These are phyloP conservation scores for Pistacia atlantica DNA, from an alignment of 345 rosid genomes.

Conservation along the genomic window DNA sequence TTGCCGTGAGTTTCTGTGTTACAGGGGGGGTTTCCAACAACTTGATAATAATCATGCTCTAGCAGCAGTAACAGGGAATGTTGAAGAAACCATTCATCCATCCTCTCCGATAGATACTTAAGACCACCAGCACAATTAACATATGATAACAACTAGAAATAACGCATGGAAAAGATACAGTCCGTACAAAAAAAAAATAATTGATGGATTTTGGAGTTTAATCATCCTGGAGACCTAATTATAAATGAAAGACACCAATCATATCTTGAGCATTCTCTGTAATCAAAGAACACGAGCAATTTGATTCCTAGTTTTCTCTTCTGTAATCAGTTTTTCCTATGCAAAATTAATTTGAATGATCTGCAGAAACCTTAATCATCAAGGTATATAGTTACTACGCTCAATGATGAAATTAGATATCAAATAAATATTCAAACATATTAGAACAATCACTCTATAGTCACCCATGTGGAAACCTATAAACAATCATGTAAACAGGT, in stretches of 20 bases:
- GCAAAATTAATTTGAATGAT: not conserved
- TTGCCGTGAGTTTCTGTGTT: too few species aligned
- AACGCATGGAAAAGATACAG: not conserved
- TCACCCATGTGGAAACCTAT: not conserved
- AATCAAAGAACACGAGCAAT: not conserved
- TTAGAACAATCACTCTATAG: not conserved
- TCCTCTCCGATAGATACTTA: not conserved
- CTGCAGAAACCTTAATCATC: not conserved
- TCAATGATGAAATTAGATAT: not conserved
- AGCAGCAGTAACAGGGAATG: not conserved
- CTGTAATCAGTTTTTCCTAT: not conserved
- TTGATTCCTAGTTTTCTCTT: not conserved
- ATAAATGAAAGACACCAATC: not conserved
- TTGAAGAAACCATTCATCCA: not conserved
- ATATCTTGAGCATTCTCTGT: not conserved
- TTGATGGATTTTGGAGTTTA: not conserved
- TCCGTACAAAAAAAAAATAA: not conserved
- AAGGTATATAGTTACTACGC: not conserved
- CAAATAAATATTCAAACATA: not conserved
- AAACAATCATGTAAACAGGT: not conserved
- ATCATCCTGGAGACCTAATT: not conserved
- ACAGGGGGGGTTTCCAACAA: too few species aligned
- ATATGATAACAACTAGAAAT: not conserved
- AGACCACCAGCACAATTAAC: not conserved
- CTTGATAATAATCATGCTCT: not conserved